phyloP scores from a whole-genome alignment of 1,284 basidiomycete genomes.

The Marasmius tenuissimus region DNA sequence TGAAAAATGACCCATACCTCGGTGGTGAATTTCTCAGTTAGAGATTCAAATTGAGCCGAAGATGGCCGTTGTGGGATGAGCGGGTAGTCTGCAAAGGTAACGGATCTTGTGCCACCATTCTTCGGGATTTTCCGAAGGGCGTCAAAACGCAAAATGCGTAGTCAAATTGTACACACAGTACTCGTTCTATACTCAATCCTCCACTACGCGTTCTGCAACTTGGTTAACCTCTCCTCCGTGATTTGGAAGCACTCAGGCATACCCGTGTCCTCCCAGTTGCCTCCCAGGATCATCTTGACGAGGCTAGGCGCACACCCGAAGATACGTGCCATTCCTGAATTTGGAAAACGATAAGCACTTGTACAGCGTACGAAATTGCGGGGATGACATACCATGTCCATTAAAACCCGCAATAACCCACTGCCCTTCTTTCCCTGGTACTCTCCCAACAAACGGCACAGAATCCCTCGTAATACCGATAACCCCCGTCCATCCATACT shows the following conservation, averaged over 20 bases:
- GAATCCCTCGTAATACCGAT: slow-evolving; percentile 14
- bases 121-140: too few species aligned
- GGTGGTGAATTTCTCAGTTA: too few species aligned
- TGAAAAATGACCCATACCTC: too few species aligned
- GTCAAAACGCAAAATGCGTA: too few species aligned
- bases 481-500: slow-evolving; percentile 18
- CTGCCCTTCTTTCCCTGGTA: slow-evolving; percentile 10
- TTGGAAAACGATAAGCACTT: too few species aligned
- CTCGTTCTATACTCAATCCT: too few species aligned
- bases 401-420: slow-evolving; percentile 14
- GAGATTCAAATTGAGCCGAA: too few species aligned
- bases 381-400: slow-evolving; percentile 10
- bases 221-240: slow-evolving; percentile 6
- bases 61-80: too few species aligned
- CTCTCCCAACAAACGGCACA: slow-evolving; percentile 12
- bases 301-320: slow-evolving; percentile 9
- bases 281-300: slow-evolving; percentile 7
- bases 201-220: too few species aligned
- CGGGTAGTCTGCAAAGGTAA: too few species aligned
- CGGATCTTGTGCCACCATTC: too few species aligned
- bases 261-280: slow-evolving; percentile 7
- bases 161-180: too few species aligned
- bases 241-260: slow-evolving; percentile 14
- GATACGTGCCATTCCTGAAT: slow-evolving; percentile 10
- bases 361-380: not conserved